phyloP scores from a whole-genome alignment of 495 filamentous ascomycete species.

The Tetracladium setigerum region DNA sequence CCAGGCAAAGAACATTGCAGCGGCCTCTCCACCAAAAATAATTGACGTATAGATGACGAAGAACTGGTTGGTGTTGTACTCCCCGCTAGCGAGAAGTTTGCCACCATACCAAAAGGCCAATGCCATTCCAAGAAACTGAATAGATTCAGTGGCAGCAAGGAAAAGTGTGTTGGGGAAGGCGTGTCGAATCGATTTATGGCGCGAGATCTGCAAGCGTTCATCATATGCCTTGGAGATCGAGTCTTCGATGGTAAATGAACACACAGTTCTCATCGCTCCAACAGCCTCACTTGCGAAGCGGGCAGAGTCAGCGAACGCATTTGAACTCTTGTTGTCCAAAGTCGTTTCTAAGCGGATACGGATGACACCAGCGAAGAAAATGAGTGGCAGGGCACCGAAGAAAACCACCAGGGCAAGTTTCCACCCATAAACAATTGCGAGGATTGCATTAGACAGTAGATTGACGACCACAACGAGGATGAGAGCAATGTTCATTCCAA shows the following conservation, averaged over 20 bases:
- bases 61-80: slow-evolving; percentile 53
- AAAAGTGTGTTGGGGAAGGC: slow-evolving; percentile 37
- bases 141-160: slow-evolving; percentile 46
- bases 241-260: slow-evolving; percentile 42
- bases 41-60: slow-evolving; percentile 57
- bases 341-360: slow-evolving; percentile 41
- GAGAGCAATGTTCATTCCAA: slow-evolving; percentile 46
- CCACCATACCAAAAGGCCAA: slow-evolving; percentile 63
- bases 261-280: slow-evolving; percentile 46
- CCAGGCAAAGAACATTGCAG: slow-evolving; percentile 20
- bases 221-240: slow-evolving; percentile 31
- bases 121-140: slow-evolving; percentile 49
- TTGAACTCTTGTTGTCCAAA: slow-evolving; percentile 40
- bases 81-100: slow-evolving; percentile 41
- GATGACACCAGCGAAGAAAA: slow-evolving; percentile 40
- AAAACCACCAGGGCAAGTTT: slow-evolving; percentile 48
- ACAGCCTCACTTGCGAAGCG: slow-evolving; percentile 48
- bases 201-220: slow-evolving; percentile 28
- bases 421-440: slow-evolving; percentile 55
- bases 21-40: slow-evolving; percentile 30
- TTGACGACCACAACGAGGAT: slow-evolving; percentile 36
- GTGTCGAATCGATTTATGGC: slow-evolving; percentile 1
- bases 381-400: slow-evolving; percentile 38
- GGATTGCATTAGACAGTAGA: slow-evolving; percentile 36
- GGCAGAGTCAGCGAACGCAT: slow-evolving; percentile 42